Conservation (phyloP, 2,329 filamentous ascomycete genomes). For the Cryphonectria radicalis region DNA sequence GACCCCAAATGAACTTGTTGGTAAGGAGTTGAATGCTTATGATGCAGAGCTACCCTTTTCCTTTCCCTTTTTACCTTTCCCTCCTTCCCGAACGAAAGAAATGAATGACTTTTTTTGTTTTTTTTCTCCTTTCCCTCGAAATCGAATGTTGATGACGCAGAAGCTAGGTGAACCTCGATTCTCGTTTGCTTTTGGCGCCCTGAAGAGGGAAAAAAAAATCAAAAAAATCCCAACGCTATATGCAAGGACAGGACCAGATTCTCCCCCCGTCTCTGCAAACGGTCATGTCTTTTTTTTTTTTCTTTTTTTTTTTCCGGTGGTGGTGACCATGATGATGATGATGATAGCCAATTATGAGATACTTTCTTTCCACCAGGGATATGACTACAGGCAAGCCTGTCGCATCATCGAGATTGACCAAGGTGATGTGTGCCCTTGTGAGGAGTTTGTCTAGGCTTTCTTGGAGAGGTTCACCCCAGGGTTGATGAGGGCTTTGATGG, state of each 20-base stretch:
- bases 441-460: constrained; percentile 26
- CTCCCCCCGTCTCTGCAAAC: neutral
- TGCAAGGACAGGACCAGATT: neutral
- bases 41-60: neutral
- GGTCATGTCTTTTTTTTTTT: neutral
- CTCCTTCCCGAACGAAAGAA: too few relatives aligned
- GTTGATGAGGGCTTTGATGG: constrained; percentile 61
- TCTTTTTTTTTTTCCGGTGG: neutral
- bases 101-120: neutral
- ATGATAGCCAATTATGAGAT: neutral
- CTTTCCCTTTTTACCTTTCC: neutral
- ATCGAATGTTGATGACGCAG: neutral
- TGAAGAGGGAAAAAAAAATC: neutral
- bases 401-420: neutral
- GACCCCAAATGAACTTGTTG: neutral
- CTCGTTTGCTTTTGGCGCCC: neutral
- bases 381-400: neutral
- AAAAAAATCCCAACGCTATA: neutral
- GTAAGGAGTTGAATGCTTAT: neutral
- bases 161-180: neutral
- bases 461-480: constrained; percentile 56
- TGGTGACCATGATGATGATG: neutral
- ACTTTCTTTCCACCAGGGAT: neutral
- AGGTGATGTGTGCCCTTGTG: neutral
- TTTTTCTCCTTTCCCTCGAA: neutral